These are phyloP conservation scores for Apostasia ramifera DNA, from an alignment of 106 monocot species.

Conservation along the genomic window DNA sequence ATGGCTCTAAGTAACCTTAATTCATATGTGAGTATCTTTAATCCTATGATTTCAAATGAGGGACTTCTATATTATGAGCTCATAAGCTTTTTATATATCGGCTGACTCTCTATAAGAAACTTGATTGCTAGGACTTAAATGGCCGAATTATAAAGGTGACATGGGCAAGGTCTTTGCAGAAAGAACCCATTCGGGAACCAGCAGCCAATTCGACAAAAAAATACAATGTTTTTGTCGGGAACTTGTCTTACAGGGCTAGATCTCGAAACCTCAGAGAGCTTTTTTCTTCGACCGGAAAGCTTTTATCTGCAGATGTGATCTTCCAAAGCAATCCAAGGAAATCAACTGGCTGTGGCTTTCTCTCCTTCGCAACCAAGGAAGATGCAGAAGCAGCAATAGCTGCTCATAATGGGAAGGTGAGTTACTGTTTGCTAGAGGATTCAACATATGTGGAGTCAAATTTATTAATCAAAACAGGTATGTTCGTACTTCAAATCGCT, in stretches of 20 bases:
- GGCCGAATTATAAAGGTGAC: constrained; percentile 61
- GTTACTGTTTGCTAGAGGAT: too few species aligned
- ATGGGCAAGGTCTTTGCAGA: constrained; percentile 44
- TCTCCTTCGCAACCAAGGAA: constrained; percentile 57
- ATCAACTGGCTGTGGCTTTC: constrained; percentile 82
- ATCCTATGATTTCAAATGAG: too few species aligned
- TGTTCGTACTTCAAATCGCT: neutral
- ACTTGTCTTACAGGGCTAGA: constrained; percentile 48
- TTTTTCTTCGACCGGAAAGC: constrained; percentile 28
- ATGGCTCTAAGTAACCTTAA: constrained; percentile 48
- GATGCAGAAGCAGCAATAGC: constrained; percentile 68
- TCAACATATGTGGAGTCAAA: neutral
- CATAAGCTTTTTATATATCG: too few species aligned
- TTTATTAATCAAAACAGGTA: neutral
- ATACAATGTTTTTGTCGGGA: constrained; percentile 68
- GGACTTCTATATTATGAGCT: too few species aligned
- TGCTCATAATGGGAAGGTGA: constrained; percentile 63
- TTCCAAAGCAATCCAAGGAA: constrained; percentile 70
- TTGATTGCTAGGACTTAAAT: constrained; percentile 42
- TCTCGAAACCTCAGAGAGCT: constrained; percentile 62
- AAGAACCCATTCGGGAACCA: constrained; percentile 17
- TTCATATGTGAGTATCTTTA: constrained; percentile 36
- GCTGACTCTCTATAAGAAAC: neutral
- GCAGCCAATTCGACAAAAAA: constrained; percentile 11
- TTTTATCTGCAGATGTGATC: constrained; percentile 65